Evolutionary conservation across 257 asterid species (phyloP).

Genomic region (Nemophila menziesii): DNA sequence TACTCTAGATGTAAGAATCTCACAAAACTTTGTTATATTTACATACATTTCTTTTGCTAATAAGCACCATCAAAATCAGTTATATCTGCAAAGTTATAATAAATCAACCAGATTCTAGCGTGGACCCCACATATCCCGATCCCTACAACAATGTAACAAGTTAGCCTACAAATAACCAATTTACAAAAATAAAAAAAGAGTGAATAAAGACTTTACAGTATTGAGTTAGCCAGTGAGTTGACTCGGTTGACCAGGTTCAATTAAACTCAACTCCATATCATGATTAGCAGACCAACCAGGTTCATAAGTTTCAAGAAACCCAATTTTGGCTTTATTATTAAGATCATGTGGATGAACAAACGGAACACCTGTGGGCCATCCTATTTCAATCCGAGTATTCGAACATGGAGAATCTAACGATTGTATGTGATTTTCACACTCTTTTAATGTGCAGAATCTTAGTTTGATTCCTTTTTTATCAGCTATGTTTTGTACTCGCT

Average conservation of each 20-base stretch:
- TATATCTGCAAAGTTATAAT: too few species aligned
- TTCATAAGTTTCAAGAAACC: constrained; percentile 93
- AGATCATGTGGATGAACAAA: constrained; percentile 99
- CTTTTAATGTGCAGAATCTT: constrained; percentile 90
- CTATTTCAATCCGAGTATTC: constrained; percentile 74
- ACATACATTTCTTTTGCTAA: too few species aligned
- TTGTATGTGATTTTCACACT: constrained; percentile 83
- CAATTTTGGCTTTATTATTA: constrained; percentile 97
- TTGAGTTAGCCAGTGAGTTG: constrained; percentile 22
- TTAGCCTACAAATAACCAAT: too few species aligned
- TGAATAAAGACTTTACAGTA: constrained; percentile 21
- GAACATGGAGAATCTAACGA: constrained; percentile 86
- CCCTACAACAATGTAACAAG: too few species aligned
- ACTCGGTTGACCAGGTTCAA: constrained; percentile 27
- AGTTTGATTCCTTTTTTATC: constrained; percentile 91
- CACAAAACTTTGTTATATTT: too few species aligned
- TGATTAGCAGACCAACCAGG: constrained; percentile 94
- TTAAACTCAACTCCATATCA: constrained; percentile 54
- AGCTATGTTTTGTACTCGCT: constrained; percentile 93
- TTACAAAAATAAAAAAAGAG: constrained; percentile 4
- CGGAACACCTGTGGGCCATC: constrained; percentile 96
- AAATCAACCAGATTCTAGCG: too few species aligned
- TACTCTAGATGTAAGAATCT: too few species aligned
- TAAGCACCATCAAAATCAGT: too few species aligned
- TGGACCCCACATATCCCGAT: too few species aligned